Evolutionary conservation across 2,329 filamentous ascomycete species (phyloP), one percentile per base, ranked within the genome.

Genomic region (Kalmusia sp.): DNA sequence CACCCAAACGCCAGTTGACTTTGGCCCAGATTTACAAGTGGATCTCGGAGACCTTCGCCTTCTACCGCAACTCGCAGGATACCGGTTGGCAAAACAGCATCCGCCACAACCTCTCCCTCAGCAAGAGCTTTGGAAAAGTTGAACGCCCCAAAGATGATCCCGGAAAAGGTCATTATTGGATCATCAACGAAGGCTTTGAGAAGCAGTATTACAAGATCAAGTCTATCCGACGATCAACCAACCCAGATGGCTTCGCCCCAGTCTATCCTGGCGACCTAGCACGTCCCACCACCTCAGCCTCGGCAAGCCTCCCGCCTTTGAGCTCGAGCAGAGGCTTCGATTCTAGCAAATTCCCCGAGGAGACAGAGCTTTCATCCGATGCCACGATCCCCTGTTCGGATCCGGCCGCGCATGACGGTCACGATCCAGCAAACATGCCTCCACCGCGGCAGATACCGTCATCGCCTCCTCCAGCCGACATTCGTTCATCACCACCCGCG

Each of bases 81-180:
- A 87, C 90, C 9, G 93, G 95, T 58, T 99, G 95, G 95, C 93
- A 98, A 76, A 99, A 99, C 76, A 98, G 95, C 79, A 99, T 99
- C 73, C 90, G 95, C 28, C 95, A 99, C 76, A 99, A 99, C 65
- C 86, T 99, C 28, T 97, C 93, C 70, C 82, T 99, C 38, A 96
- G 97, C 82, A 98, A 98, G 78, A 91, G 91, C 40, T 98, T 98
- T 70, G 87, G 93, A 72, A 98, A 98, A 78, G 90, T 96, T 69
- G 93, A 97, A 75, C 86, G 95, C 54, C 92, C 93, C 52, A 98
- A 98, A 80, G 93, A 97, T 70, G 95, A 98, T 68, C 93, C 93
- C 3, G 95, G 95, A 65, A 98, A 98, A 77, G 95, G 95, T 37
- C 93, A 96, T 75, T 98, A 98, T 78, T 98, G 95, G 95, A 86